phyloP scores from a whole-genome alignment of 1,284 basidiomycete genomes.

The Vanrija humicola region DNA sequence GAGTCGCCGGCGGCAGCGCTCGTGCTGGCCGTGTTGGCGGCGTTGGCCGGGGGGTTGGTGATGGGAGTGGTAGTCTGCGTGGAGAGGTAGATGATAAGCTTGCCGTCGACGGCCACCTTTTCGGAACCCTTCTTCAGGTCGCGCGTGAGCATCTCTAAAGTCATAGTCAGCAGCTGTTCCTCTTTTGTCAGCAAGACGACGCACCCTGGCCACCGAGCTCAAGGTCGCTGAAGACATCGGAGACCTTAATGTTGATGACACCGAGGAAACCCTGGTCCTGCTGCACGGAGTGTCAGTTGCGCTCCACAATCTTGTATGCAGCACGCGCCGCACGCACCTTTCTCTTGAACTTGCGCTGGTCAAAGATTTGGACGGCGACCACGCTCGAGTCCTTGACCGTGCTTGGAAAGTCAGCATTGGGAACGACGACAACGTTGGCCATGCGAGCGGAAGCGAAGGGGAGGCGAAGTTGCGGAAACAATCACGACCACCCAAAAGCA shows the following conservation, averaged over 20 bases:
- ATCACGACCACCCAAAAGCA: no score
- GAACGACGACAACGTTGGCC: no score
- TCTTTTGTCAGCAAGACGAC: conserved; percentile 35
- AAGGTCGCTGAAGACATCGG: conserved; percentile 75
- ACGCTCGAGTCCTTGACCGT: conserved; percentile 86
- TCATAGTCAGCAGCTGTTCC: not conserved
- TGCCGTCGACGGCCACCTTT: conserved; percentile 79
- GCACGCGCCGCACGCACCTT: conserved; percentile 46
- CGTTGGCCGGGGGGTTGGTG: conserved; percentile 61
- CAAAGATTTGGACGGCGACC: conserved; percentile 90
- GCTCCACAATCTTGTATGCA: not conserved
- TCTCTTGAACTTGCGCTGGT: conserved; percentile 95
- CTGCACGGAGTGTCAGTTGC: not conserved
- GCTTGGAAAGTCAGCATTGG: conserved; percentile 48
- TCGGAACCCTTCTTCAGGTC: conserved; percentile 84
- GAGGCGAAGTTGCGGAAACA: no score
- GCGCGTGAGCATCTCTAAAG: conserved; percentile 68
- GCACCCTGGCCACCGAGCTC: conserved; percentile 82
- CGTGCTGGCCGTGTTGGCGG: conserved; percentile 37
- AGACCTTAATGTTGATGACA: conserved; percentile 85
- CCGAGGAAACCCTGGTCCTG: conserved; percentile 87
- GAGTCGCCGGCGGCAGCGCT: conserved; percentile 24
- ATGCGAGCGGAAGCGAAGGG: no score
- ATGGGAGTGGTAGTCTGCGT: conserved; percentile 73
- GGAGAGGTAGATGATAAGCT: conserved; percentile 76